Evolutionary conservation across 2,329 filamentous ascomycete genomes (phyloP).

Genomic region (Talaromyces atroroseus): DNA sequence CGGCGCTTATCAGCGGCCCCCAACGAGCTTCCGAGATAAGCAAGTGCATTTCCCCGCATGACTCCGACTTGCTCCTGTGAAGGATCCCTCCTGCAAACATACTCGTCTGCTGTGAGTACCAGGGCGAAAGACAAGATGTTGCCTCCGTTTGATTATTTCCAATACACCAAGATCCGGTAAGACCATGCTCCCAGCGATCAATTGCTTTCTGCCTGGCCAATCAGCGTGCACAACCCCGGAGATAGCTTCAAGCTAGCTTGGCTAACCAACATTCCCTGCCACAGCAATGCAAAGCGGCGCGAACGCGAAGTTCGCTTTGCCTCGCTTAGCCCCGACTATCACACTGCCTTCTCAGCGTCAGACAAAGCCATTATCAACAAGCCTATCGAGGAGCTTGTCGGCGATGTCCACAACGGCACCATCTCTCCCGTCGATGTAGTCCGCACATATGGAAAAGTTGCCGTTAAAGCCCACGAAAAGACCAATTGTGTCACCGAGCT

Average conservation of each 20-base stretch:
- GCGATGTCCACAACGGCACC: constrained; percentile 66
- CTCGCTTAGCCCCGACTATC: constrained; percentile 61
- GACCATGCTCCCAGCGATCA: constrained; percentile 19
- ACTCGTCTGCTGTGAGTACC: background rate
- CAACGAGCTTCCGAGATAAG: background rate
- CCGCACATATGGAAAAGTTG: constrained; percentile 80
- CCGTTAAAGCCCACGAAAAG: constrained; percentile 73
- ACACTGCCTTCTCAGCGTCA: constrained; percentile 55
- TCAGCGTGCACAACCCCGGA: background rate
- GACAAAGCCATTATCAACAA: constrained; percentile 66
- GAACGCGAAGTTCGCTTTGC: constrained; percentile 67
- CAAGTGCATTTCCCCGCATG: background rate
- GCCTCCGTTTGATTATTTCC: constrained; percentile 60
- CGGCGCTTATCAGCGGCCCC: constrained; percentile 12
- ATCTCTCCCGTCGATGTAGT: constrained; percentile 67
- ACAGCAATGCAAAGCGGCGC: constrained; percentile 71
- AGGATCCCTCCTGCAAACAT: no score
- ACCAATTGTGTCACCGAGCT: constrained; percentile 90
- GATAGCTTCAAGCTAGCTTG: constrained; percentile 12
- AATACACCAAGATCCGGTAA: constrained; percentile 68
- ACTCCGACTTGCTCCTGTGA: no score
- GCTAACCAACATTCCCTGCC: constrained; percentile 3
- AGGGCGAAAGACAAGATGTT: constrained; percentile 31
- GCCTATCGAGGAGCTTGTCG: constrained; percentile 72
- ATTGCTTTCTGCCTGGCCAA: background rate